A percentile compares a stretch with the other conserved stretches of the same genome.
Conservation (phyloP, 108 stramenopile species). For the Nannochloropsis oceanica region DNA sequence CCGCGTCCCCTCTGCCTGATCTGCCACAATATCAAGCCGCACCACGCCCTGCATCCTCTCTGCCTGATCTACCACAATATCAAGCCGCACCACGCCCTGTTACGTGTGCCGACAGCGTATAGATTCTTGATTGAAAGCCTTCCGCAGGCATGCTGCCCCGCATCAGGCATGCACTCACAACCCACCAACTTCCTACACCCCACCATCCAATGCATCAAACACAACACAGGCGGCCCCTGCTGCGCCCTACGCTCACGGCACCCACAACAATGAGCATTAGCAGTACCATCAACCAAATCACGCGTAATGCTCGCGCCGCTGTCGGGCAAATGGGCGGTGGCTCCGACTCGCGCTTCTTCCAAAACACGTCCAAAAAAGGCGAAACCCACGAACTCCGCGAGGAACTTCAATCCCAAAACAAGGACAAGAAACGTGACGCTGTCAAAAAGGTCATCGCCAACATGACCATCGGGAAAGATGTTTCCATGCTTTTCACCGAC, state of each 20-base stretch:
- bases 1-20: too few species aligned
- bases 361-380: constrained; percentile 17
- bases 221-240: neutral
- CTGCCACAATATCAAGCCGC: too few species aligned
- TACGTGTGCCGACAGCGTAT: too few species aligned
- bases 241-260: neutral
- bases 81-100: too few species aligned
- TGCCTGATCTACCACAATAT: too few species aligned
- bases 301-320: neutral
- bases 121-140: too few species aligned
- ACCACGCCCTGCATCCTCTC: too few species aligned
- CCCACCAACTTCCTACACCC: too few species aligned
- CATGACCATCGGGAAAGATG: constrained; percentile 99
- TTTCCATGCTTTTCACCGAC: constrained; percentile 88
- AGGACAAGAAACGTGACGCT: constrained; percentile 84
- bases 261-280: neutral
- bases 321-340: constrained; percentile 30
- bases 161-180: too few species aligned
- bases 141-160: too few species aligned
- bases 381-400: constrained; percentile 94
- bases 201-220: neutral
- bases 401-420: constrained; percentile 83
- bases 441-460: constrained; percentile 95
- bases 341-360: constrained; percentile 76
- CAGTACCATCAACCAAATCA: neutral